Base-by-base conservation (phyloP, 768 basidiomycete species). In the Tulasnella sp. region DNA sequence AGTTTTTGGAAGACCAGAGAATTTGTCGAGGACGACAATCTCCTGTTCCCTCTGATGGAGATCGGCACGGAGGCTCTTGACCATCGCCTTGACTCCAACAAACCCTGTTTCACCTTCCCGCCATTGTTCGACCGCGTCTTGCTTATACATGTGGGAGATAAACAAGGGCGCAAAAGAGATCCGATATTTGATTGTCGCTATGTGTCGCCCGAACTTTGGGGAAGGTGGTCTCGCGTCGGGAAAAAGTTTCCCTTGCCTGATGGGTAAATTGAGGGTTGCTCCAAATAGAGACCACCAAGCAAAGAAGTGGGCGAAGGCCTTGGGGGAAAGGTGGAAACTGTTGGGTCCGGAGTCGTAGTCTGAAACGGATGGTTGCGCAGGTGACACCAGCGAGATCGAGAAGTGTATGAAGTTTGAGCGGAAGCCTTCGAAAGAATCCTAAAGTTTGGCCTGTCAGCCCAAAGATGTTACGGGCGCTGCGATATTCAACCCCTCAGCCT, bases 401-500 rank as follows among this genome's bases (percentile, higher is more conserved):
- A 97, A 89, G 84, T 99, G 97, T 72, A 98, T 92, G 84, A 95
- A 97, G 85, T 98, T 93, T 7, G 96, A 97, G 46, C 97, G 92
- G 85, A 98, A 98, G 10, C 90, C 93, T 80, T 90, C 89, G 85
- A 91, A 97, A 0, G 95, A 95, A 85, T 98, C 97, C 74, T 76
- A 71, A 24, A 68, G 40, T 19, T 78, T 38, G 81, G 1, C 74
- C 36, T 71, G 27, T 56, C n/a, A 46, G 80, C 38, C 83, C 39
- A 82, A 75, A 27, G 31, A 24, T 52, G 39, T 40, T 21, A 24
- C 3, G 24, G 48, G 62, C 27, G 76, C 81, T 71, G n/a, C 12
- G 80, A n/a, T 84, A 84, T 72, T 12, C 6, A 9, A 27, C 8
- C 1, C 78, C 12, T 75, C 80, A 48, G 82, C 77, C 80, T 44